Base-by-base conservation (phyloP, 257 asterid genomes). In the Ehretia macrophylla region DNA sequence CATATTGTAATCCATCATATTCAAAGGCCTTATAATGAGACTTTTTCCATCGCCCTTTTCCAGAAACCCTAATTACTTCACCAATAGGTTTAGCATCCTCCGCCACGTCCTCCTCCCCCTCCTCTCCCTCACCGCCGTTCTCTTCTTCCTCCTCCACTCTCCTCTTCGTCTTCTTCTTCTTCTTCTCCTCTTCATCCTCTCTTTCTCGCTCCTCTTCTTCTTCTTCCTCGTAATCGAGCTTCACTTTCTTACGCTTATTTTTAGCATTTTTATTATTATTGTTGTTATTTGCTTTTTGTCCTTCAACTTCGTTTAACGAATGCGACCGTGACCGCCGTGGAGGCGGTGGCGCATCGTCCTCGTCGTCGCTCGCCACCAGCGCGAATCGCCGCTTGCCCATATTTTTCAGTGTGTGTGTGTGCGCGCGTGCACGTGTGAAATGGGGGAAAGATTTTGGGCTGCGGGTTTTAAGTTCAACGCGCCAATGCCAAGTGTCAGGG, bases 61-160 rank as follows among this genome's bases (percentile, higher is more conserved):
- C 95, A 0, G 90, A 77, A 79, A 71, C 76, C 87, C 85, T 79
- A 79, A 81, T 48, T 46, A 62, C 78, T 14, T 84, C 81, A 4
- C 97, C 98, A 47, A 91, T 12, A 40, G 98, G 90, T 60, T 60
- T 68, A 13, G 94, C 98, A 23, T 82, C 95, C 59, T 62, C 59
- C 32, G 64, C 79, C 40, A 60, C 78, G 62, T 66, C 73, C 40
- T 72, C 88, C 8, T 59, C 71, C 40, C 44, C 66, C 22, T 59
- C 64, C 13, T 55, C 68, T 10, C 17, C 17, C 48, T 46, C 40
- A 21, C 49, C 56, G 38, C 10, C 44, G 9, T 38, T n/a, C n/a
- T 42, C 32, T 19, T 62, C 37, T 19, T 45, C 16, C 21, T 47
- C 60, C 73, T 59, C 62, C 18, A 49, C 58, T 39, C 11, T 64